Conservation (phyloP, 163 green algal genomes). For the Coccomyxa subellipsoidea region DNA sequence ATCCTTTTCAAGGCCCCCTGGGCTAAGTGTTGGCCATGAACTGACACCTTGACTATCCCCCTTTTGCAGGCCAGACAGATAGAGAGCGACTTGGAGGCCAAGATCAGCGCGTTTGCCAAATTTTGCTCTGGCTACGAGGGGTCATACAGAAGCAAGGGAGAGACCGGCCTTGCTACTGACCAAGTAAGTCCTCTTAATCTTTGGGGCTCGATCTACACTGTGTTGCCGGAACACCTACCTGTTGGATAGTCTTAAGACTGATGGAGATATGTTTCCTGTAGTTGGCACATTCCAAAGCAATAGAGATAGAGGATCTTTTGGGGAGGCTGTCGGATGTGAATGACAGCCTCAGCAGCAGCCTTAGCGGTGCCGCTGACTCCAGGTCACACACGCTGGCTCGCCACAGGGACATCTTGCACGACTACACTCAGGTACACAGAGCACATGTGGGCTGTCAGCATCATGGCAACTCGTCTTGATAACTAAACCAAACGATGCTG, state of each 20-base stretch:
- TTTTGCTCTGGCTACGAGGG: slow-evolving; percentile 75
- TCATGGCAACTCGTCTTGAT: no score
- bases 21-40: no score
- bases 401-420: slow-evolving; percentile 89
- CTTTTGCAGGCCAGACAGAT: slow-evolving; percentile 80
- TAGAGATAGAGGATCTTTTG: slow-evolving; percentile 81
- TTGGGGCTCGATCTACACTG: not conserved
- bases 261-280: slow-evolving; percentile 15
- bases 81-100: slow-evolving; percentile 88
- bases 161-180: slow-evolving; percentile 61
- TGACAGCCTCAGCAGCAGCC: slow-evolving; percentile 60
- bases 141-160: slow-evolving; percentile 33
- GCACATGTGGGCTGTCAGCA: no score
- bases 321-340: slow-evolving; percentile 79
- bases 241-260: not conserved
- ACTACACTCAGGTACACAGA: slow-evolving; percentile 54
- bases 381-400: slow-evolving; percentile 81
- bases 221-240: not conserved
- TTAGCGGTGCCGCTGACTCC: slow-evolving; percentile 53
- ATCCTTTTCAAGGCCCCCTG: no score
- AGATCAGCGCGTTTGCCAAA: slow-evolving; percentile 82
- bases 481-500: no score
- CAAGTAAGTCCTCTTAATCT: slow-evolving; percentile 44
- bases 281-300: slow-evolving; percentile 63
- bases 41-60: no score